Evolutionary conservation across 148 eudicot genomes (phyloP).

Genomic region (Simmondsia chinensis): DNA sequence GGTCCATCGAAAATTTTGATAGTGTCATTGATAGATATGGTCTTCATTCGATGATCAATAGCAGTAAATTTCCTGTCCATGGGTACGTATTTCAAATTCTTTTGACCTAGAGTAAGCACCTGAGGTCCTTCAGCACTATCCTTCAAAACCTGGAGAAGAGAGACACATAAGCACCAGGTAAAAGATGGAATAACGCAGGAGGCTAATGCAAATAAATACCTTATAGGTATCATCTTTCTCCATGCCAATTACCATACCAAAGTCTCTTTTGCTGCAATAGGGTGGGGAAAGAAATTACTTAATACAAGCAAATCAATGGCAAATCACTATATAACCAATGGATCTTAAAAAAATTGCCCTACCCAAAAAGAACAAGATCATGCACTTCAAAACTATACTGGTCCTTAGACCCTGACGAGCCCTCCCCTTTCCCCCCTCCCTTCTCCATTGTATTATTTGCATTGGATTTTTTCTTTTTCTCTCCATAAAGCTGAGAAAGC

Average conservation of each 20-base stretch:
- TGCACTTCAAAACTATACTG: slow-evolving; percentile 57
- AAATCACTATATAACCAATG: not conserved
- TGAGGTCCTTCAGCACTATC: slow-evolving; percentile 60
- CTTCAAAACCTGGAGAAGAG: slow-evolving; percentile 49
- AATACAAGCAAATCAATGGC: not conserved
- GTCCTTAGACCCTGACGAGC: slow-evolving; percentile 48
- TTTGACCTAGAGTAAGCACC: slow-evolving; percentile 33
- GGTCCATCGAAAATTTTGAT: slow-evolving; percentile 71
- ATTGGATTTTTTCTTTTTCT: slow-evolving; percentile 32
- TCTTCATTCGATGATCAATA: slow-evolving; percentile 60
- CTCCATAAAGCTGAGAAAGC: slow-evolving; percentile 90
- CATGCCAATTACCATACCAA: slow-evolving; percentile 72
- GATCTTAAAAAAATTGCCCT: slow-evolving; percentile 9
- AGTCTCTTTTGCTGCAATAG: slow-evolving; percentile 69
- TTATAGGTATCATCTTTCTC: slow-evolving; percentile 81
- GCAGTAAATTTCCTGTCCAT: slow-evolving; percentile 76
- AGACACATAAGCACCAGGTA: slow-evolving; percentile 6
- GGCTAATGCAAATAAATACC: slow-evolving; percentile 26
- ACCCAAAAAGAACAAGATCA: slow-evolving; percentile 88
- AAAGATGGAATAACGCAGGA: not conserved
- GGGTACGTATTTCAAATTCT: slow-evolving; percentile 51
- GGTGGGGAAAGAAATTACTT: not conserved
- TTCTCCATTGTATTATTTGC: slow-evolving; percentile 29
- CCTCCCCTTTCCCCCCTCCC: slow-evolving; percentile 68
- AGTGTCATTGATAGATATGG: slow-evolving; percentile 50